Conservation (phyloP, 108 stramenopile genomes). For the Conticribra weissflogii region DNA sequence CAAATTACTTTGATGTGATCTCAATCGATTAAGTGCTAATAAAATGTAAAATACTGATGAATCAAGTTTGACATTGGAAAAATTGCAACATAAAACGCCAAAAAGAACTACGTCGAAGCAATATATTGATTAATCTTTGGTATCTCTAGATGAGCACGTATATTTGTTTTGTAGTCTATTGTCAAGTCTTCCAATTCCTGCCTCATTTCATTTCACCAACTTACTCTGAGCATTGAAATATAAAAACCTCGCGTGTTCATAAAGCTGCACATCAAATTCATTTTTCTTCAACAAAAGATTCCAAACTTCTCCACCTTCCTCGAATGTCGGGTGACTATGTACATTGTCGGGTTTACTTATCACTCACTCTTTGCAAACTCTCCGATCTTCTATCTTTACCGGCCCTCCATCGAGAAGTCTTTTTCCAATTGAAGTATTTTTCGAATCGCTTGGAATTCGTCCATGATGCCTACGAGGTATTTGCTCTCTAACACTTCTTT, state of each 20-base stretch:
- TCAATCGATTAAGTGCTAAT: no score
- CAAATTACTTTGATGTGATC: no score
- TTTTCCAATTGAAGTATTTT: constrained; percentile 41
- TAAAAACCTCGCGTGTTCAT: constrained; percentile 41
- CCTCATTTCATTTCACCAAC: constrained; percentile 1
- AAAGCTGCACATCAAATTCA: constrained; percentile 31
- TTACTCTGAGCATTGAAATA: constrained; percentile 35
- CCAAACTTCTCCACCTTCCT: constrained; percentile 44
- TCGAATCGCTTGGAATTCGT: constrained; percentile 37
- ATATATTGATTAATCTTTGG: no score
- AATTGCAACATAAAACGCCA: no score
- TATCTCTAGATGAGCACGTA: no score
- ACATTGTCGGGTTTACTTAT: constrained; percentile 41
- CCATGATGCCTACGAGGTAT: constrained; percentile 40
- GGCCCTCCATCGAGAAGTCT: constrained; percentile 34
- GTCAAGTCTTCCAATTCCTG: no score
- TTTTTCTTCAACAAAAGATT: constrained; percentile 44
- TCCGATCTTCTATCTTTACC: constrained; percentile 17
- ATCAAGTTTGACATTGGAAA: no score
- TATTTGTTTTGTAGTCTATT: no score
- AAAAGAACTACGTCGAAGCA: no score
- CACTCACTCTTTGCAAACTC: constrained; percentile 20
- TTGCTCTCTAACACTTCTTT: constrained; percentile 47
- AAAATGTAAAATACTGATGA: no score
- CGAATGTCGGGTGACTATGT: constrained; percentile 26